Conservation (phyloP, 805 yeast genomes). For the Saturnispora dispora region DNA sequence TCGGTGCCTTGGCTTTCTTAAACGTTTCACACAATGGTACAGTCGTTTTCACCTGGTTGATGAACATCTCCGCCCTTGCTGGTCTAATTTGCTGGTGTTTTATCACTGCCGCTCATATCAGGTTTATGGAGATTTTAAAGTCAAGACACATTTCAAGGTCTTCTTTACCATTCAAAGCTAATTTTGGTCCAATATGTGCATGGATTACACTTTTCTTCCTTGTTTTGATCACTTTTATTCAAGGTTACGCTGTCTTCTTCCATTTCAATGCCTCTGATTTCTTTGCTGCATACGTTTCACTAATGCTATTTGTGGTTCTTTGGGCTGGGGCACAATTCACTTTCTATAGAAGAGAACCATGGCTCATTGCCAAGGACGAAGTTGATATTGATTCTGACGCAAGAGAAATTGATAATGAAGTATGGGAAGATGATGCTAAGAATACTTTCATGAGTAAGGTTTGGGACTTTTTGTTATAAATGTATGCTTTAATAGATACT, state of each 20-base stretch:
- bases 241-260: conserved; percentile 63
- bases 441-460: conserved; percentile 10
- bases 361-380: conserved; percentile 43
- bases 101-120: conserved; percentile 47
- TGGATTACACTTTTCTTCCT: conserved; percentile 52
- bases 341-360: conserved; percentile 38
- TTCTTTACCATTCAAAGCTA: conserved; percentile 65
- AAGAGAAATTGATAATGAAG: conserved; percentile 31
- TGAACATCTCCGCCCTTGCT: conserved; percentile 53
- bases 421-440: conserved; percentile 44
- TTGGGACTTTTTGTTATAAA: conserved; percentile 11
- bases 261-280: conserved; percentile 45
- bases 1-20: conserved; percentile 51
- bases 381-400: conserved; percentile 36
- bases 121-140: conserved; percentile 36
- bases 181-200: conserved; percentile 58
- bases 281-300: conserved; percentile 64
- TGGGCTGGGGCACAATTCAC: conserved; percentile 47
- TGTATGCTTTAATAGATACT: background rate
- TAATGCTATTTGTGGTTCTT: conserved; percentile 46
- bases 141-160: conserved; percentile 59
- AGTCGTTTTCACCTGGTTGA: conserved; percentile 54
- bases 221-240: conserved; percentile 51
- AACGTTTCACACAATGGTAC: conserved; percentile 52
- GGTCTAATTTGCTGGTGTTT: conserved; percentile 56